phyloP scores from a whole-genome alignment of 768 basidiomycete species.

The Pleurotus djamor region DNA sequence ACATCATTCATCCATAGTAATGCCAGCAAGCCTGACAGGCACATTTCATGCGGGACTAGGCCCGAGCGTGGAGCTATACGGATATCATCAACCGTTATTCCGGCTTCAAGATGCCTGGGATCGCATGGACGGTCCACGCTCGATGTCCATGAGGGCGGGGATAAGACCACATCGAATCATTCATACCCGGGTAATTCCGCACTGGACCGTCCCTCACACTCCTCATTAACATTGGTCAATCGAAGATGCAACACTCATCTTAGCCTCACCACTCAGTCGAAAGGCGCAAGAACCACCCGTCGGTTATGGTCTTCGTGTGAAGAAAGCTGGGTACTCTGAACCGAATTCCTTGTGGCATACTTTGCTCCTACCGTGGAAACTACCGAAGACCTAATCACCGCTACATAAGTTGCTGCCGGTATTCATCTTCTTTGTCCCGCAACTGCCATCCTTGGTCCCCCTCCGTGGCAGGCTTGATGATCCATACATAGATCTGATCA shows the following conservation, averaged over 20 bases:
- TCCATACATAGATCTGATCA: not conserved
- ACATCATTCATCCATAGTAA: not conserved
- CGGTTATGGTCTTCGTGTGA: too few species aligned
- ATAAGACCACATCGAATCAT: not conserved
- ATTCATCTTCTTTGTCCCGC: slow-evolving; percentile 6
- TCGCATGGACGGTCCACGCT: not conserved
- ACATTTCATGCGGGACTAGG: not conserved
- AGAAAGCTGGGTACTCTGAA: not conserved
- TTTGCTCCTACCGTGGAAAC: not conserved
- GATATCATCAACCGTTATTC: not conserved
- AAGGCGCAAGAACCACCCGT: not conserved
- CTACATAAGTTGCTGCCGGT: not conserved
- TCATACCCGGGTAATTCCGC: not conserved
- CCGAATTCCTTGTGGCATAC: not conserved
- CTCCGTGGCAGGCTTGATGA: not conserved
- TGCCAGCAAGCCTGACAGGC: not conserved
- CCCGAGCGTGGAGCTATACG: not conserved
- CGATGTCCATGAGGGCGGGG: slow-evolving; percentile 4
- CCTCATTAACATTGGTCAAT: not conserved
- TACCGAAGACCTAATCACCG: not conserved
- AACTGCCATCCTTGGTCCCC: not conserved
- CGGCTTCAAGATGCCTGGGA: not conserved
- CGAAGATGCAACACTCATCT: not conserved
- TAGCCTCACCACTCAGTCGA: not conserved
- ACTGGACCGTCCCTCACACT: not conserved